Evolutionary conservation across 2,329 filamentous ascomycete species (phyloP), one percentile per base, ranked within the genome.

Genomic region (Neonectria coccinea): DNA sequence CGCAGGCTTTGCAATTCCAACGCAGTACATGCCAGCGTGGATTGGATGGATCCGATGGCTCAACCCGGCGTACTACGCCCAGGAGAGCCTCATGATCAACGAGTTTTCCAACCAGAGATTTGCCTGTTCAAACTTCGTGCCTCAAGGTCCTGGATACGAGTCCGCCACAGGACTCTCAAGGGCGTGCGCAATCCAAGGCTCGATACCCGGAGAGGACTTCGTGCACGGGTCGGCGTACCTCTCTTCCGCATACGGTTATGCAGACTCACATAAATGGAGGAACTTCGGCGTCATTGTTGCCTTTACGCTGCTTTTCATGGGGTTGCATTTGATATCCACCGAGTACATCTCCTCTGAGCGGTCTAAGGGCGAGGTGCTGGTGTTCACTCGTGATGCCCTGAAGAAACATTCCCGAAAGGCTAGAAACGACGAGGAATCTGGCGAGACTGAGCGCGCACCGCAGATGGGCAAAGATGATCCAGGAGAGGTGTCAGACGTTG

Each of bases 271-370:
- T 33, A 70, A 66, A 47, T 91, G 89, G 89, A 81, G 85, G 59
- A 90, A 91, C 74, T 78, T 89, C 62, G 88, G 88, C 55, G 89
- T 91, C 66, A 76, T 91, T 62, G 76, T 88, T 59, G 88, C 73
- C 3, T 88, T 90, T 67, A 81, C 85, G 72, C 12, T 85, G 14
- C 84, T 86, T 74, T 86, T 88, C 76, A 57, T 67, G 44, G 33
- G 42, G 7, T 39, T 62, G 9, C 55, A 67, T 12, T 22, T 64
- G 11, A 31, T 64, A 1, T 42, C 62, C 16, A 60, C 62, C 2
- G 62, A 64, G 39, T 45, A 33, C 11, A 45, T 64, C 31, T 55
- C 57, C 6, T 60, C 56, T 4, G 62, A 64, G 20, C 29, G 56
- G 22, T 64, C 62, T 16, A 64, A 64, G 47, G 62, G 62, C 31